These are phyloP conservation scores for Coemansia brasiliensis DNA, from an alignment of 192 early-diverging fungal genomes.

Conservation along the genomic window DNA sequence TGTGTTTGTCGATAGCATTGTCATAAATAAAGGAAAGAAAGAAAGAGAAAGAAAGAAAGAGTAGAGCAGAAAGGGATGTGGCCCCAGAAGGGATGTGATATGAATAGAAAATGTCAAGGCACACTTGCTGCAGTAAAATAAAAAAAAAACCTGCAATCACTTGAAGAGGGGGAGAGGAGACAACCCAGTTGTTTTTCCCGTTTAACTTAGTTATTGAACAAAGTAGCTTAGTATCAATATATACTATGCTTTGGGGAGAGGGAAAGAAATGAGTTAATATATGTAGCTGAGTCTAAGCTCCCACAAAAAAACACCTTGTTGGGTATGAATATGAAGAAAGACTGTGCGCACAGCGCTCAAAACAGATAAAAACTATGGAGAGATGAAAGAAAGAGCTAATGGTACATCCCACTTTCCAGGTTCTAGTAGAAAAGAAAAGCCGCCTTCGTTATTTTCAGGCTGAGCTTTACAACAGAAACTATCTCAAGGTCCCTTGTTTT, in stretches of 20 bases:
- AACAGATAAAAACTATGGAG: not conserved
- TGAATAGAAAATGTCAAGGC: constrained; percentile 1
- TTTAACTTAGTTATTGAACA: constrained; percentile 60
- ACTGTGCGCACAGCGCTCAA: not conserved
- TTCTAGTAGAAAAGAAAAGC: not conserved
- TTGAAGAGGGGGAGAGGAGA: not conserved
- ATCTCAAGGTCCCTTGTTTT: not conserved
- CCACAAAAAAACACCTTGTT: constrained; percentile 70
- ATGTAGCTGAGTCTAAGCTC: no score
- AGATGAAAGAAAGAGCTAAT: no score
- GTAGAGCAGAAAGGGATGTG: constrained; percentile 8
- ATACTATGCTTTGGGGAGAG: constrained; percentile 88
- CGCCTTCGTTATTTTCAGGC: not conserved
- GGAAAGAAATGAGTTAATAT: constrained; percentile 37
- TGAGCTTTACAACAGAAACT: not conserved
- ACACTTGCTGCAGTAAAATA: constrained; percentile 1
- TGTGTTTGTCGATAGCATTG: constrained; percentile 48
- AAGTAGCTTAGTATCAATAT: no score
- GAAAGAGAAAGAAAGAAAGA: constrained; percentile 18
- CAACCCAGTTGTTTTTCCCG: not conserved
- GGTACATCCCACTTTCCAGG: no score
- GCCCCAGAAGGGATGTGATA: constrained; percentile 9
- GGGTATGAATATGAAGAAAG: constrained; percentile 78
- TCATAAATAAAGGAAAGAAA: constrained; percentile 11
- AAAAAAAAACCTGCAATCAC: not conserved